Evolutionary conservation across 2,329 filamentous ascomycete species (phyloP), one percentile per base, ranked within the genome.

Genomic region (Didymella sp.): DNA sequence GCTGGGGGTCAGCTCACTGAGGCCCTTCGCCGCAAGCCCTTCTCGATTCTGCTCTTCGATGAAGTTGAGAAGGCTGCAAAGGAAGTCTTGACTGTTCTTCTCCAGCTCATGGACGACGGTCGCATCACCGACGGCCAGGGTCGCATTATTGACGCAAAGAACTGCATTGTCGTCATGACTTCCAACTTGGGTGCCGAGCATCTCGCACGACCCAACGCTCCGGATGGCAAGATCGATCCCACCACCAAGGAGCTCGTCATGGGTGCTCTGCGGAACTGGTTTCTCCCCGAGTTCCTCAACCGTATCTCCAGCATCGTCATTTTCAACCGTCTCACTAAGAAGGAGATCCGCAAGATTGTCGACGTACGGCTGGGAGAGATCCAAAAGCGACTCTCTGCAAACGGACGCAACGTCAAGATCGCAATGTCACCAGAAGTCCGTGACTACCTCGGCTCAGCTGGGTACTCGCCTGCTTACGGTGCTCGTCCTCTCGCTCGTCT

Each of bases 91-190:
- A 99, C 95, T 0, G 95, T 99, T 15, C 87, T 99, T 33, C 86
- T 99, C n/a, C 95, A 99, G 78, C 91, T 99, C 72, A 98, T 99
- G 92, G 95, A 99, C 71, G 95, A 99, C 72, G 95, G 95, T 27
- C 92, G 95, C 70, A 98, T 99, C 77, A 99, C 95, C 13, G 95
- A 99, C 73, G 95, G 95, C 44, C 96, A 98, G 85, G 95, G 95
- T 73, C 88, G 95, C 75, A 84, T 97, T 46, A 88, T 99, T 52
- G 95, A 99, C 70, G 95, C 94, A 59, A 92, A 89, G 79, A 99
- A 99, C 84, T 98, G 94, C 76, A 98, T 99, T 67, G 94, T 99
- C 40, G 95, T 99, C 78, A 96, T 99, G 92, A 99, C 95, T 0
- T 97, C 92, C 71, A 99, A 99, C 81, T 78, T 99, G 60, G 95